These are phyloP conservation scores for Saccharomyces hybrid DNA, from an alignment of 1,139 yeast genomes.

Conservation along the genomic window DNA sequence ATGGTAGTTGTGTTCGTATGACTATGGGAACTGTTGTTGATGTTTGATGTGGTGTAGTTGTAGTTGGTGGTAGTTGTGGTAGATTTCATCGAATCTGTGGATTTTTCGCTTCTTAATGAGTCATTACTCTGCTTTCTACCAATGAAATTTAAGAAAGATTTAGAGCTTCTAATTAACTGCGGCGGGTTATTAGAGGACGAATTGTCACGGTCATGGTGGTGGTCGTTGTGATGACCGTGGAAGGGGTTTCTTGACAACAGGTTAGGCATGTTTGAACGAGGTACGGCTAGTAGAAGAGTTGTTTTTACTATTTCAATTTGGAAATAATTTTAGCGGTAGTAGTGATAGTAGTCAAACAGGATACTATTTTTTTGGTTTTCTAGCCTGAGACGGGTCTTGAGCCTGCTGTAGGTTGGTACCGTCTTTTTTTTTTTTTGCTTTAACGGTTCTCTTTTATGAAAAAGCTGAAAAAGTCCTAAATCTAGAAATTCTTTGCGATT, in stretches of 20 bases:
- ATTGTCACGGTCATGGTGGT: conserved; percentile 4
- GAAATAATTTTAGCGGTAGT: background rate
- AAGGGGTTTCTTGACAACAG: conserved; percentile 23
- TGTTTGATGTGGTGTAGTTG: background rate
- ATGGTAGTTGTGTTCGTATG: conserved; percentile 2
- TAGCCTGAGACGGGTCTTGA: no score
- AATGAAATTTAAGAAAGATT: conserved; percentile 24
- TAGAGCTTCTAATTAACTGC: conserved; percentile 17
- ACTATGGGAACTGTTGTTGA: conserved; percentile 4
- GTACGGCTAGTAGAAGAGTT: background rate
- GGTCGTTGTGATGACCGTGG: conserved; percentile 16
- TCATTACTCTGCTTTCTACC: conserved; percentile 24
- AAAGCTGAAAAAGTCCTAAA: background rate
- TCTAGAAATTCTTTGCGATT: background rate
- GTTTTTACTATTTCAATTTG: background rate
- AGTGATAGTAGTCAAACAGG: background rate
- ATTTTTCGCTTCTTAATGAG: conserved; percentile 24
- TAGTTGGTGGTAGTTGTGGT: conserved; percentile 1
- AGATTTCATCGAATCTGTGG: conserved; percentile 16
- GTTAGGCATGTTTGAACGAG: conserved; percentile 15
- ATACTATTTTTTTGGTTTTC: background rate
- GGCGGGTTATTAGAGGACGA: conserved; percentile 6
- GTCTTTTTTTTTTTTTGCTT: background rate
- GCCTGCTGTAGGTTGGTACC: no score
- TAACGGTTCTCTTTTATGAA: background rate